Conservation (phyloP, 306 rosid genomes). For the Begonia fuchsioides region DNA sequence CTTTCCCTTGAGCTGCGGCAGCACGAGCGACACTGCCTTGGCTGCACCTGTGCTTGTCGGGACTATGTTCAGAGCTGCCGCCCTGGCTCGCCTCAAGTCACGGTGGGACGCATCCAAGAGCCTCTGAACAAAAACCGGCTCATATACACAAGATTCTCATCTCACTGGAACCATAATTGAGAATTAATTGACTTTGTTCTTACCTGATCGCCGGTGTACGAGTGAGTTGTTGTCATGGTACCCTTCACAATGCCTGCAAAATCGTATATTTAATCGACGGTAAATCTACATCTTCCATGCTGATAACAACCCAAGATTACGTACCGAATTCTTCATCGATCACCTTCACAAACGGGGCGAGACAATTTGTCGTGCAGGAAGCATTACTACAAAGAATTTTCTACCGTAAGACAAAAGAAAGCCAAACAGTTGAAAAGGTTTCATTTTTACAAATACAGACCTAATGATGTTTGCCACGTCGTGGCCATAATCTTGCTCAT, state of each 20-base stretch:
- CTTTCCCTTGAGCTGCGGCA: slow-evolving; percentile 92
- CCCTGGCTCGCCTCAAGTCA: slow-evolving; percentile 91
- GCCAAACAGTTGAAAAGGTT: neutral
- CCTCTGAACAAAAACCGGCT: slow-evolving; percentile 36
- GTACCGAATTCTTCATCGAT: slow-evolving; percentile 88
- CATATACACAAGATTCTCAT: neutral
- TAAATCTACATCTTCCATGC: neutral
- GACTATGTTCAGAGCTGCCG: slow-evolving; percentile 93
- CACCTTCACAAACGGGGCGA: slow-evolving; percentile 92
- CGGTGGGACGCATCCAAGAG: slow-evolving; percentile 96
- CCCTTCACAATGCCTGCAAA: slow-evolving; percentile 85
- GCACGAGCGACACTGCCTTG: slow-evolving; percentile 86
- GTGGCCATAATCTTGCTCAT: slow-evolving; percentile 64
- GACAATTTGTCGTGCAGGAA: slow-evolving; percentile 94
- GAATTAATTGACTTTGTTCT: neutral
- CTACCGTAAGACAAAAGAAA: neutral
- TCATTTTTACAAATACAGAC: slow-evolving; percentile 16
- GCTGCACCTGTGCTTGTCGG: slow-evolving; percentile 99
- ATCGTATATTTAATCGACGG: slow-evolving; percentile 3
- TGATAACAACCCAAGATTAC: slow-evolving; percentile 2
- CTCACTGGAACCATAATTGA: too few relatives aligned
- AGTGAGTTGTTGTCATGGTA: slow-evolving; percentile 99
- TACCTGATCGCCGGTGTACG: slow-evolving; percentile 99
- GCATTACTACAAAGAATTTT: slow-evolving; percentile 55
- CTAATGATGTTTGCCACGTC: slow-evolving; percentile 66